These are phyloP conservation scores for Trametes sp. DNA, from an alignment of 1,284 basidiomycete genomes.

Conservation along the genomic window DNA sequence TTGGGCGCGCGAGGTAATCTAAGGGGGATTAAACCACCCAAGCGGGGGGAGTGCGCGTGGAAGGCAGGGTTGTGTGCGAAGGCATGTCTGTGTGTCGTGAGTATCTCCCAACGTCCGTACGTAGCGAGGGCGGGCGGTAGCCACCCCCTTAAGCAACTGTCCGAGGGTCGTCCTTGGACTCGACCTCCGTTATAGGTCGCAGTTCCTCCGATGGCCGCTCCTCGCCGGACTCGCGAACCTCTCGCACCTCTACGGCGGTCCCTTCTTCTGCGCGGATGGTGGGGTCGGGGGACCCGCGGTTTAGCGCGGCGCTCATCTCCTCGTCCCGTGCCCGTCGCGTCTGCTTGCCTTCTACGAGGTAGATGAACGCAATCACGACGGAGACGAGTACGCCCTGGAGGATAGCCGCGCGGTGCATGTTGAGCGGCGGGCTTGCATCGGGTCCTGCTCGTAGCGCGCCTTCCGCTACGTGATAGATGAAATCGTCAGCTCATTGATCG, in stretches of 20 bases:
- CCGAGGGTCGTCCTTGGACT: neutral
- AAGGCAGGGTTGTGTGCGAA: neutral
- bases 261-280: slow-evolving; percentile 7
- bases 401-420: slow-evolving; percentile 71
- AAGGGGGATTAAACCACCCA: neutral
- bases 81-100: slow-evolving; percentile 7
- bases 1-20: neutral
- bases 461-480: slow-evolving; percentile 50
- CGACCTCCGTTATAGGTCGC: neutral
- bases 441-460: slow-evolving; percentile 68
- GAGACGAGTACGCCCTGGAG: slow-evolving; percentile 63
- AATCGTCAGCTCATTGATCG: neutral
- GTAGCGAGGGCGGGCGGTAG: neutral
- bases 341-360: slow-evolving; percentile 64
- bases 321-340: slow-evolving; percentile 66
- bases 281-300: neutral
- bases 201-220: neutral
- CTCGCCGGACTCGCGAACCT: neutral
- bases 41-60: neutral
- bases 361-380: slow-evolving; percentile 47
- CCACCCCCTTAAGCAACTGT: slow-evolving; percentile 1
- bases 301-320: slow-evolving; percentile 31
- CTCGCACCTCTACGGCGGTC: slow-evolving; percentile 1
- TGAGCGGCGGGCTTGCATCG: slow-evolving; percentile 67
- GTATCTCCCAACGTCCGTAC: slow-evolving; percentile 12